These are phyloP conservation scores for Andrographis paniculata DNA, from an alignment of 305 asterid genomes.

Conservation along the genomic window DNA sequence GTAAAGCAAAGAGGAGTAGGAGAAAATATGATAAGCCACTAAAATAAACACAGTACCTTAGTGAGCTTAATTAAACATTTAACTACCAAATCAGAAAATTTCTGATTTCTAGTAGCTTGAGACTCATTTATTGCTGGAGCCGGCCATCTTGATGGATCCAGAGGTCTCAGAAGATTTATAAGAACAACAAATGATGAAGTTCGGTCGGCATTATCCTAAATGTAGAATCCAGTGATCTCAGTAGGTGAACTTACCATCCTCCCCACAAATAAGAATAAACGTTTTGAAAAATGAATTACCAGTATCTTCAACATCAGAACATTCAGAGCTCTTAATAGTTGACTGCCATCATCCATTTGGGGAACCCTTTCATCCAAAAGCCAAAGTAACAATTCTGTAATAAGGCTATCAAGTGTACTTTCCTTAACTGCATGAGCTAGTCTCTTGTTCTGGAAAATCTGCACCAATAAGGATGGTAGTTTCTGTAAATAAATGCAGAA, in stretches of 20 bases:
- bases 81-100: constrained; percentile 94
- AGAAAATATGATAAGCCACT: background rate
- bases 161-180: constrained; percentile 84
- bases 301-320: constrained; percentile 96
- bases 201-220: constrained; percentile 95
- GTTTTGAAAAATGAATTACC: constrained; percentile 31
- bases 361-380: constrained; percentile 99
- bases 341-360: constrained; percentile 99
- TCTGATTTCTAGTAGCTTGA: constrained; percentile 69
- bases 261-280: background rate
- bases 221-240: constrained; percentile 16
- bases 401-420: constrained; percentile 81
- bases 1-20: background rate
- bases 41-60: constrained; percentile 41
- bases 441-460: constrained; percentile 92
- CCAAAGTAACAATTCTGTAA: constrained; percentile 95
- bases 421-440: constrained; percentile 91
- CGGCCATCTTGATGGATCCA: constrained; percentile 99
- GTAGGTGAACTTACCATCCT: background rate
- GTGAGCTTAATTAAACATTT: constrained; percentile 98
- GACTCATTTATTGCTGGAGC: constrained; percentile 83
- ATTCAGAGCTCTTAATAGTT: constrained; percentile 94
- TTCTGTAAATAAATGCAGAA: too few species aligned
- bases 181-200: constrained; percentile 93
- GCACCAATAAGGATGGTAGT: too few species aligned